Evolutionary conservation across 805 yeast species (phyloP), one percentile per base, ranked within the genome.

Genomic region (Blastobotrys americana): DNA sequence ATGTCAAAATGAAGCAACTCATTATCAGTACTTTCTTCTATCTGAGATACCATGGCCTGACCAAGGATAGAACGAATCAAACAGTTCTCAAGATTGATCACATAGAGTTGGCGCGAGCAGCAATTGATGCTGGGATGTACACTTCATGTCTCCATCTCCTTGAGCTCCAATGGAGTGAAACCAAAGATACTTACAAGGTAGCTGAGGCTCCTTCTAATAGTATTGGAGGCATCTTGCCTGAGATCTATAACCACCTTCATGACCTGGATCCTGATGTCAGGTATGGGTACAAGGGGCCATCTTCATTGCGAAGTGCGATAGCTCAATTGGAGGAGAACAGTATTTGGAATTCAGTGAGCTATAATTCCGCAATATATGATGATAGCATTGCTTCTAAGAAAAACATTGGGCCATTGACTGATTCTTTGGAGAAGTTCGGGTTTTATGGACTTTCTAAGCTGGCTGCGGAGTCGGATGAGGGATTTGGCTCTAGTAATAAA

Each of bases 241-340:
- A 46, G 0, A 66, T 82, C 1, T 84, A 80, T 57, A 65, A 67
- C 3, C 57, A 70, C 0, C 65, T 87, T 2, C 77, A 74, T 41
- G 87, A 82, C 45, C n/a, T n/a, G n/a, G n/a, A n/a, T n/a, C 64
- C 69, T 2, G 95, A 87, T 57, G 61, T 84, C 34, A 57, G 75
- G 3, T 70, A 71, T 51, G 94, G 94, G 0, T 60, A 84, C 6
- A 86, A 89, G 0, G 71, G 74, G 10, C 67, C 71, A 17, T 73
- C 82, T 1, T 65, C 78, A 0, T 55, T 86, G 4, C 67, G 68
- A 0, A 71, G 71, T 47, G 82, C 84, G 0, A 50, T 80, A 8
- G 31, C 56, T 64, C 5, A 48, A 39, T 6, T 44, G 58, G 5
- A 46, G 44, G 15, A 41, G 41, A 56, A 67, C 5, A 42, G 37